These are phyloP conservation scores for Phialocephala sp. DNA, from an alignment of 2,329 filamentous ascomycete species.

Conservation along the genomic window DNA sequence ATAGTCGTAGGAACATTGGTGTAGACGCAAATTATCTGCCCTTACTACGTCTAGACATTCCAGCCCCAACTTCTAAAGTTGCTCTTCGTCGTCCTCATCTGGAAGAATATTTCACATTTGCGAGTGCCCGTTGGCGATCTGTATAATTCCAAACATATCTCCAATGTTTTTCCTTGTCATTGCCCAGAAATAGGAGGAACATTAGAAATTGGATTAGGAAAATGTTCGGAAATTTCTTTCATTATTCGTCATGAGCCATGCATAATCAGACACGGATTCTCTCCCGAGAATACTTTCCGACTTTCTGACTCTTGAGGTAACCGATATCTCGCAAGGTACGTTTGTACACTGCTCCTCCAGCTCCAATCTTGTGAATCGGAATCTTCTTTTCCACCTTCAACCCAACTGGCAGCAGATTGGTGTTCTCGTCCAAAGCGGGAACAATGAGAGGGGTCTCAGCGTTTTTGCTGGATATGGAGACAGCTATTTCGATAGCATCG, in stretches of 20 bases:
- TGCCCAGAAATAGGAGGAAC: background rate
- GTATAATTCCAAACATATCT: background rate
- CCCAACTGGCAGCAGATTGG: slow-evolving; percentile 70
- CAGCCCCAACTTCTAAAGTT: too few relatives aligned
- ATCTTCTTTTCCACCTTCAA: slow-evolving; percentile 63
- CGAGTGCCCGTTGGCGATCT: background rate
- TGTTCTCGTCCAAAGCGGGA: slow-evolving; percentile 51
- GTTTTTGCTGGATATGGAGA: slow-evolving; percentile 39
- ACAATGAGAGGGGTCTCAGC: slow-evolving; percentile 51
- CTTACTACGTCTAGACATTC: too few relatives aligned
- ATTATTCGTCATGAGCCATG: background rate
- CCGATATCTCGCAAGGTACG: slow-evolving; percentile 77
- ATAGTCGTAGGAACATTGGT: background rate
- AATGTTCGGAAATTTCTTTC: slow-evolving; percentile 8
- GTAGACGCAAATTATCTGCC: too few relatives aligned
- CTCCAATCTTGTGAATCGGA: slow-evolving; percentile 63
- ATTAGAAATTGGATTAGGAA: background rate
- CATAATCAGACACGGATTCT: slow-evolving; percentile 67
- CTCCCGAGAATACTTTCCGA: slow-evolving; percentile 84
- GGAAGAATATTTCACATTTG: too few relatives aligned
- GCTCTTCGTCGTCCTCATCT: too few relatives aligned
- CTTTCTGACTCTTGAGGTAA: slow-evolving; percentile 77
- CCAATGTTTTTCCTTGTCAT: background rate
- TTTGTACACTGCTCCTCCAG: slow-evolving; percentile 72
- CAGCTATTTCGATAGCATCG: slow-evolving; percentile 35